Conservation (phyloP, 352 stramenopile species). For the Phytophthora palmivora region DNA sequence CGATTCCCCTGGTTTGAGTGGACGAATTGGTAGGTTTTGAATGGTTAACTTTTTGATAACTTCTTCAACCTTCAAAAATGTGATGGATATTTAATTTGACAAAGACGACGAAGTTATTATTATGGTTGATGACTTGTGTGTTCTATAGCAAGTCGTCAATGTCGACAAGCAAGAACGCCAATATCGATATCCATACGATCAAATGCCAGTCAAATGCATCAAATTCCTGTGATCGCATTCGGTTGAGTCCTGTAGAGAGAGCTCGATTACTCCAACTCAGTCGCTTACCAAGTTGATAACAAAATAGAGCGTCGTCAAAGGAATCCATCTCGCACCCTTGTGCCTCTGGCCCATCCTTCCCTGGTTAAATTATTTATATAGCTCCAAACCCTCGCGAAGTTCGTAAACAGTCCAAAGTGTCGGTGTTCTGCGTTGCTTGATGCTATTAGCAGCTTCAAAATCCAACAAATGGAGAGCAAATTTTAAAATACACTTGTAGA, state of each 20-base stretch:
- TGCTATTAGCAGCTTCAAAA: neutral
- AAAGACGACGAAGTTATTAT: neutral
- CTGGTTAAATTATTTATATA: no score
- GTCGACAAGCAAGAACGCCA: no score
- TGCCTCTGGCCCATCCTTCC: no score
- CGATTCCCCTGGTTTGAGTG: neutral
- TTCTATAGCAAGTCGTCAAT: neutral
- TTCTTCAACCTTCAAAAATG: neutral
- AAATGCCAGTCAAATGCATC: no score
- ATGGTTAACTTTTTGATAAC: neutral
- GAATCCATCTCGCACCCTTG: neutral
- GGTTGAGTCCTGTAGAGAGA: neutral
- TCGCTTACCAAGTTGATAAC: neutral
- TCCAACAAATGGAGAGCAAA: neutral
- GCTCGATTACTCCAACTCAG: conserved; percentile 4
- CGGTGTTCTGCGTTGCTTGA: neutral
- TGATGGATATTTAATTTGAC: conserved; percentile 4
- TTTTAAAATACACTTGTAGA: conserved; percentile 2
- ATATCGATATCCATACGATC: no score
- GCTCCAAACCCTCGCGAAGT: no score
- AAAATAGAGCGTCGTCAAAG: neutral
- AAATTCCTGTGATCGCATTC: no score
- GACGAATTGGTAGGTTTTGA: neutral
- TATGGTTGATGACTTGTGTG: neutral
- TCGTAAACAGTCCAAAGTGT: no score